These are phyloP conservation scores for Debaryomyces singareniensis DNA, from an alignment of 1,139 yeast species.

Conservation along the genomic window DNA sequence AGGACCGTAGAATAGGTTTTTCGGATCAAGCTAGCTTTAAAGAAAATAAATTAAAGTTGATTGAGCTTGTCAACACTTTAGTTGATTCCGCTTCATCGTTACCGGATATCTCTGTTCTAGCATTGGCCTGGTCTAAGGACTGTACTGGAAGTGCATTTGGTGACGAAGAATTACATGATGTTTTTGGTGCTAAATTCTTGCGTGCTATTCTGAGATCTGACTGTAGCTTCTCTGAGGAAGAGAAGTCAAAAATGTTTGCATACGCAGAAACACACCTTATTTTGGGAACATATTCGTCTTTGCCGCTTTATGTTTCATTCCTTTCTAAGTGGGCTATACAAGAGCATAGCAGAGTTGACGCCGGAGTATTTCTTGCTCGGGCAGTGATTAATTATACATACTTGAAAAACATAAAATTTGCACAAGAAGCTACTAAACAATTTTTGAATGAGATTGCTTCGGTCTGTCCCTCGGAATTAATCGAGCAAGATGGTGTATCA, in stretches of 20 bases:
- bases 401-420: conserved; percentile 56
- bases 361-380: conserved; percentile 51
- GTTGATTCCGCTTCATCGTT: conserved; percentile 65
- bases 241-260: conserved; percentile 29
- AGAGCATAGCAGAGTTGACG: conserved; percentile 21
- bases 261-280: conserved; percentile 54
- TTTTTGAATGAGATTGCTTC: conserved; percentile 23
- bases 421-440: conserved; percentile 34
- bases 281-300: conserved; percentile 59
- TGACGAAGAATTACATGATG: conserved; percentile 68
- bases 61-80: conserved; percentile 30
- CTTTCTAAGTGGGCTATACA: conserved; percentile 54
- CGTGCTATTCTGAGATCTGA: conserved; percentile 20
- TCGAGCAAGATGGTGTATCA: conserved; percentile 11
- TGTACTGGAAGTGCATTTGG: conserved; percentile 51
- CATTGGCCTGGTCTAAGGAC: conserved; percentile 58
- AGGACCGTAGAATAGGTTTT: conserved; percentile 35
- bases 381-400: conserved; percentile 67
- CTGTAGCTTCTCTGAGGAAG: conserved; percentile 16
- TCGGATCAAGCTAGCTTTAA: conserved; percentile 20
- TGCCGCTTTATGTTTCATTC: conserved; percentile 46
- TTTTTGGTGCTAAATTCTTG: conserved; percentile 63
- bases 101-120: conserved; percentile 57
- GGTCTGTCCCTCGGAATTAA: conserved; percentile 5
- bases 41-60: conserved; percentile 32